Conservation (phyloP, 192 early-diverging fungal species). For the Podila clonocystis region DNA sequence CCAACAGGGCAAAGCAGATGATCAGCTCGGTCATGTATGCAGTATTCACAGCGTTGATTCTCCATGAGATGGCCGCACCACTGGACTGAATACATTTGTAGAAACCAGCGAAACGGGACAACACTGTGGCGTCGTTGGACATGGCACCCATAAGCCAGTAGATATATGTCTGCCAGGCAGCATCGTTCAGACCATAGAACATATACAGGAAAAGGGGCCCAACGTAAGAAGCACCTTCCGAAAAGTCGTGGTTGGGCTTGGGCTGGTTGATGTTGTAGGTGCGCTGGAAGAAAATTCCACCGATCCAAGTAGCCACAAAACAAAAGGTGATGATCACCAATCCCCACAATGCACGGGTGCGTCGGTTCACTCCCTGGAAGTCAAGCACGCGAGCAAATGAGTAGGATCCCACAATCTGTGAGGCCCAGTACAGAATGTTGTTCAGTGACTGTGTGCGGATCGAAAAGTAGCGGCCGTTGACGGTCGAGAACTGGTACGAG, state of each 20-base stretch:
- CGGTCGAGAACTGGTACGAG: constrained; percentile 69
- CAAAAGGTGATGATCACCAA: constrained; percentile 53
- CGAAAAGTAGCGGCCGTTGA: constrained; percentile 69
- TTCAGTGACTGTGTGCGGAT: constrained; percentile 73
- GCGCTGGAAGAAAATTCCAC: constrained; percentile 60
- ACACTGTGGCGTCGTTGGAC: constrained; percentile 75
- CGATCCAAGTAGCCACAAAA: constrained; percentile 66
- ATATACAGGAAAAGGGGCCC: constrained; percentile 72
- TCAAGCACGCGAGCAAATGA: constrained; percentile 70
- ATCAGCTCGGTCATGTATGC: constrained; percentile 13
- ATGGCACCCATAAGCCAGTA: constrained; percentile 90
- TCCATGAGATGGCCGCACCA: constrained; percentile 71
- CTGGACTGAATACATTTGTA: constrained; percentile 89
- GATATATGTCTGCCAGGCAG: constrained; percentile 71
- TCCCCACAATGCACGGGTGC: constrained; percentile 66
- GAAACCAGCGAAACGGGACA: constrained; percentile 78
- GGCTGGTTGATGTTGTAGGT: constrained; percentile 47
- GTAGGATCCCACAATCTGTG: constrained; percentile 74
- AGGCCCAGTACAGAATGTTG: constrained; percentile 76
- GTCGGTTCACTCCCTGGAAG: constrained; percentile 54
- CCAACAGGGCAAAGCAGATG: constrained; percentile 20
- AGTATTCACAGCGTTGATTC: constrained; percentile 59
- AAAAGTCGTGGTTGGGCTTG: constrained; percentile 46
- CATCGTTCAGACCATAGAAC: constrained; percentile 77
- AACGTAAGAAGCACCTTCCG: constrained; percentile 53